A percentile compares a stretch with the other conserved stretches of the same genome.
Conservation (phyloP, 2,329 filamentous ascomycete genomes). For the Ceratocystis colombiana region DNA sequence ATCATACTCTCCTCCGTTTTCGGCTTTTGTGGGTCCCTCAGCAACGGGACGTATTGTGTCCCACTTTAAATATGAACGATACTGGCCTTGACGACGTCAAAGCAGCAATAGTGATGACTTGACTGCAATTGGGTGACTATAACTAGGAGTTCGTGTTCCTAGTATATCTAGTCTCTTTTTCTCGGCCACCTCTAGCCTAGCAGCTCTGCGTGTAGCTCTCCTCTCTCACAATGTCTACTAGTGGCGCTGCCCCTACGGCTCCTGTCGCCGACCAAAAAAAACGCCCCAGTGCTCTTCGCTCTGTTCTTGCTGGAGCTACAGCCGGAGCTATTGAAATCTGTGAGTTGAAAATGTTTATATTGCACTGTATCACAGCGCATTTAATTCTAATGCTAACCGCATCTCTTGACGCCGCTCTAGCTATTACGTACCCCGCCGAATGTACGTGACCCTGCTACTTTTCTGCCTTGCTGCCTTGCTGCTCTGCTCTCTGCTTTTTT, state of each 20-base stretch:
- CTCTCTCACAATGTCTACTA: neutral
- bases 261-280: slow-evolving; percentile 30
- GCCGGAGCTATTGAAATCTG: slow-evolving; percentile 91
- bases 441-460: slow-evolving; percentile 45
- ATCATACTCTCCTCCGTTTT: slow-evolving; percentile 3
- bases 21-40: slow-evolving; percentile 16
- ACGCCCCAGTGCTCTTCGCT: slow-evolving; percentile 69
- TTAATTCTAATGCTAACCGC: no score
- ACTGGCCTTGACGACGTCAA: no score
- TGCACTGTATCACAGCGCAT: no score
- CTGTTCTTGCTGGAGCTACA: slow-evolving; percentile 83
- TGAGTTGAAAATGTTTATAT: slow-evolving; percentile 31
- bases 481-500: no score
- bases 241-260: neutral
- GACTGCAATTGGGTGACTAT: no score
- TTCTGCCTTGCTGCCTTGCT: slow-evolving; percentile 14
- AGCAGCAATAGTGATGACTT: no score
- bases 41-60: neutral
- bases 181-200: no score
- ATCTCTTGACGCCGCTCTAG: slow-evolving; percentile 29
- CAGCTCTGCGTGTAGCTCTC: no score
- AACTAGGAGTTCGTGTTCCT: no score
- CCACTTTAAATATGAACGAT: neutral
- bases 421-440: slow-evolving; percentile 90
- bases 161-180: no score